Conservation (phyloP, 2,329 filamentous ascomycete genomes). For the Pseudopyricularia cyperi region DNA sequence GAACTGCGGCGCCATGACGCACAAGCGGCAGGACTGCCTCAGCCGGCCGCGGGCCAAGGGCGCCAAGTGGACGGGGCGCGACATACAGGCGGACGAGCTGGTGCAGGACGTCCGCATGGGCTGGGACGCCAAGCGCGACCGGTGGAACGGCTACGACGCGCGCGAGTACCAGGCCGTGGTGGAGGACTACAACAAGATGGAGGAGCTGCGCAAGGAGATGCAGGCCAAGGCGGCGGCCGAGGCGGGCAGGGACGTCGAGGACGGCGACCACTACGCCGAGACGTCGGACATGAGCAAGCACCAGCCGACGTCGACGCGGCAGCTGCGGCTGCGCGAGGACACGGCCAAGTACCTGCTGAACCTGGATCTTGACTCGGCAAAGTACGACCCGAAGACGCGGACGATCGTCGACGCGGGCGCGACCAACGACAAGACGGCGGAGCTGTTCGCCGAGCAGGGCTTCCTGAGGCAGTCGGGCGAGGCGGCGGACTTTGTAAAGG, state of each 20-base stretch:
- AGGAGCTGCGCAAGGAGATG: conserved; percentile 51
- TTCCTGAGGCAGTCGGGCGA: conserved; percentile 84
- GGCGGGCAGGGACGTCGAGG: conserved; percentile 36
- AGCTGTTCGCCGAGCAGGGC: conserved; percentile 81
- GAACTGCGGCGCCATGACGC: conserved; percentile 94
- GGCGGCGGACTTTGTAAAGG: conserved; percentile 81
- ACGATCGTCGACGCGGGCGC: conserved; percentile 80
- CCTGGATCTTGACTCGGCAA: conserved; percentile 87
- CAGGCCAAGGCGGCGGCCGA: conserved; percentile 35
- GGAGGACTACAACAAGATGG: conserved; percentile 77
- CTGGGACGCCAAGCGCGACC: conserved; percentile 95
- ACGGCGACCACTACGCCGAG: conserved; percentile 72
- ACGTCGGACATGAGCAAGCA: conserved; percentile 95
- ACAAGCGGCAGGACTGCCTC: conserved; percentile 89
- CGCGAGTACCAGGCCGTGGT: conserved; percentile 78
- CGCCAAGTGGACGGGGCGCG: conserved; percentile 80
- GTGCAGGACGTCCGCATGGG: conserved; percentile 76
- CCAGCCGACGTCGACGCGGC: conserved; percentile 79
- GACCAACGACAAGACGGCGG: conserved; percentile 65
- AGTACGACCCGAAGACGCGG: conserved; percentile 94
- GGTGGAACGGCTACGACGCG: conserved; percentile 96
- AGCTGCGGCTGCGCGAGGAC: conserved; percentile 85
- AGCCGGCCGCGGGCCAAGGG: conserved; percentile 79
- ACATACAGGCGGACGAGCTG: conserved; percentile 87
- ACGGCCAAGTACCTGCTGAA: conserved; percentile 95